Percentiles rank a stretch among this genome's conserved stretches.
Evolutionary conservation across 192 early-diverging fungal species (phyloP).

Genomic region (Chytriomyces sp.): DNA sequence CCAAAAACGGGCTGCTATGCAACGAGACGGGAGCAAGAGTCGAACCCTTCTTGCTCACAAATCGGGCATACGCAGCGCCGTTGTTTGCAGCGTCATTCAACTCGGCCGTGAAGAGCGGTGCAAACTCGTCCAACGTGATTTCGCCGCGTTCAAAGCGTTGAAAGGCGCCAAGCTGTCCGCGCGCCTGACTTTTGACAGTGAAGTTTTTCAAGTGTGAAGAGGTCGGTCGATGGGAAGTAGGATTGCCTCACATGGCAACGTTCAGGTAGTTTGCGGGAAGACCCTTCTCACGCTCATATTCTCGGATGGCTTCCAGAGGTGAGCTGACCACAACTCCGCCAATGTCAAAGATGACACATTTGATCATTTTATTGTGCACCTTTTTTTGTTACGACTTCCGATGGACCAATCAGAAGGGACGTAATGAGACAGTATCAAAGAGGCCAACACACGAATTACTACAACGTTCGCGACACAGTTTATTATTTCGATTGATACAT

Average conservation of each 20-base stretch:
- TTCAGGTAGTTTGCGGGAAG: constrained; percentile 85
- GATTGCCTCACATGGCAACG: constrained; percentile 63
- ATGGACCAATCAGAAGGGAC: too few species aligned
- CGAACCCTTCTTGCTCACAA: too few species aligned
- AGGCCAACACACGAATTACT: too few species aligned
- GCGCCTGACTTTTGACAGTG: constrained; percentile 29
- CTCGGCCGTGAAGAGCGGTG: constrained; percentile 62
- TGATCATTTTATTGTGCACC: constrained; percentile 27
- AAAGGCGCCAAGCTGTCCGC: constrained; percentile 58
- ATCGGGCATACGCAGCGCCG: constrained; percentile 17
- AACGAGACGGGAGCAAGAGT: too few species aligned
- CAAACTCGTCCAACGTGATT: constrained; percentile 61
- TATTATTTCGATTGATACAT: background rate
- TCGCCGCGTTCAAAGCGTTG: constrained; percentile 70
- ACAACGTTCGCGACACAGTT: background rate
- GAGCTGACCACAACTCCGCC: constrained; percentile 83
- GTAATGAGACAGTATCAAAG: too few species aligned
- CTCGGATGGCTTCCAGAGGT: constrained; percentile 77
- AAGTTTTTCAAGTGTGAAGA: background rate
- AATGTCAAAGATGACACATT: constrained; percentile 85
- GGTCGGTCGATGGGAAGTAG: background rate
- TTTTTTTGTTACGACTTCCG: too few species aligned
- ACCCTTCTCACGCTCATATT: constrained; percentile 66
- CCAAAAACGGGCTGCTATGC: too few species aligned
- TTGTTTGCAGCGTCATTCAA: constrained; percentile 54